Evolutionary conservation across 2,329 filamentous ascomycete species (phyloP).

Genomic region (Cylindrodendrum hubeiense): DNA sequence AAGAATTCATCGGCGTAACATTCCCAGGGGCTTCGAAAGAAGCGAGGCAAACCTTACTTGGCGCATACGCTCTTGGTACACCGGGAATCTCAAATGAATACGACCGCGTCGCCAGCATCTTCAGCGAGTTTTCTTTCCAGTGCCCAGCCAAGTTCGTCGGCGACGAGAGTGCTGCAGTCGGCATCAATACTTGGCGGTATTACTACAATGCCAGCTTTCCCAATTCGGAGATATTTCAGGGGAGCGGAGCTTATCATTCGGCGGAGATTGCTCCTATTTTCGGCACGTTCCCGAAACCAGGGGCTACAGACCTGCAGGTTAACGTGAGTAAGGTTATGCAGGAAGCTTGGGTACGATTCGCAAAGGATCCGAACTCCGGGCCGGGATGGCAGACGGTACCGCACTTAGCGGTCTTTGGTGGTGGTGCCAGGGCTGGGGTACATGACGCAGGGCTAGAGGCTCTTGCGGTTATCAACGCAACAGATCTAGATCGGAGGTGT

Average conservation of each 20-base stretch:
- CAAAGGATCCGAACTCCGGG: conserved; percentile 40
- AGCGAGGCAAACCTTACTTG: too few species aligned
- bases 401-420: conserved; percentile 41
- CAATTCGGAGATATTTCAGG: conserved; percentile 55
- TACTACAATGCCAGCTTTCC: conserved; percentile 62
- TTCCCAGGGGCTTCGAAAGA: neutral
- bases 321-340: conserved; percentile 41
- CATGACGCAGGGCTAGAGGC: neutral
- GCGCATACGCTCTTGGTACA: conserved; percentile 32
- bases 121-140: conserved; percentile 37
- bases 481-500: neutral
- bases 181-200: conserved; percentile 58
- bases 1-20: neutral
- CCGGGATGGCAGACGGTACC: conserved; percentile 43
- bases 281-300: conserved; percentile 46
- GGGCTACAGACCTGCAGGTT: conserved; percentile 35
- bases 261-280: conserved; percentile 60
- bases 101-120: conserved; percentile 30
- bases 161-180: conserved; percentile 47
- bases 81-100: conserved; percentile 32
- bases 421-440: conserved; percentile 30
- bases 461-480: neutral
- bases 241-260: conserved; percentile 60
- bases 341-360: conserved; percentile 46
- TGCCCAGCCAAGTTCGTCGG: conserved; percentile 42